A percentile compares a stretch with the other conserved stretches of the same genome.
phyloP scores from a whole-genome alignment of 306 rosid species.

The Myrica gale region DNA sequence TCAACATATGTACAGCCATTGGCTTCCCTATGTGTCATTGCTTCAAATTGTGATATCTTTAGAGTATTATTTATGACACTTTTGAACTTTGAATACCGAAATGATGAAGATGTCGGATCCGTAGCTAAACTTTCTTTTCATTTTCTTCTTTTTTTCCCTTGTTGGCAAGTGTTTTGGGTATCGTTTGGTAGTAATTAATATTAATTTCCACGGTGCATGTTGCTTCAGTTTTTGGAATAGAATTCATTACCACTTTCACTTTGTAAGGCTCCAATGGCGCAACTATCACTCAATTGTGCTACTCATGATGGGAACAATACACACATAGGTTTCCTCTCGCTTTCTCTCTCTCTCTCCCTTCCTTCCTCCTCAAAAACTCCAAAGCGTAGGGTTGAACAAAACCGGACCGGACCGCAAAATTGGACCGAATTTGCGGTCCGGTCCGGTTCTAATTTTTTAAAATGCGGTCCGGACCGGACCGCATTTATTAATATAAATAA shows the following conservation, averaged over 20 bases:
- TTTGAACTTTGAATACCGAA: conserved; percentile 42
- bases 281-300: not conserved
- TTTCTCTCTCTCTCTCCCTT: not conserved
- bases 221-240: conserved; percentile 12
- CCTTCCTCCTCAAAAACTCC: not conserved
- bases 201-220: not conserved
- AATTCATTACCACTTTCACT: conserved; percentile 1
- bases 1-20: conserved; percentile 36
- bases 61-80: conserved; percentile 39
- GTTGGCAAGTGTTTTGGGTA: not conserved
- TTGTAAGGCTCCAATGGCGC: conserved; percentile 4
- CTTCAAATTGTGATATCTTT: conserved; percentile 39
- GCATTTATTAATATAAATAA: no score
- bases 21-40: conserved; percentile 23
- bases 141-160: not conserved
- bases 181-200: not conserved
- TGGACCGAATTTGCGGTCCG: no score
- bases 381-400: no score
- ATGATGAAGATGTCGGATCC: conserved; percentile 50
- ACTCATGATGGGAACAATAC: conserved; percentile 2
- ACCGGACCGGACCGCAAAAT: no score
- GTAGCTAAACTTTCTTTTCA: conserved; percentile 12
- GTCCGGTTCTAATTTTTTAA: no score
- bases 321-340: not conserved
- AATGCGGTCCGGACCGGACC: no score